phyloP scores from a whole-genome alignment of 2,329 filamentous ascomycete species.

The Orbilia javanica region DNA sequence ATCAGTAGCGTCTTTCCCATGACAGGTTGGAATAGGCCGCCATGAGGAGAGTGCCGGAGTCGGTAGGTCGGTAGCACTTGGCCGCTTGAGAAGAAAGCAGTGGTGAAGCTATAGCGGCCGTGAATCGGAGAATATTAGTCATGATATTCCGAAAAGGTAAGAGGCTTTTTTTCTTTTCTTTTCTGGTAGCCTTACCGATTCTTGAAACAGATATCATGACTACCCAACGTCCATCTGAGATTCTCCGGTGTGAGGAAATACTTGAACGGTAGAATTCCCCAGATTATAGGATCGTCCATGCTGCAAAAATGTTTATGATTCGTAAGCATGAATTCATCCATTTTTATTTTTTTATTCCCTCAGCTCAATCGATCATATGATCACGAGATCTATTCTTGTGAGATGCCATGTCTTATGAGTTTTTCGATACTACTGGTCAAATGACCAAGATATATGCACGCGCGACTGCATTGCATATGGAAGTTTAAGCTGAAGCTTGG shows the following conservation, averaged over 20 bases:
- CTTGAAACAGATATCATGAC: slow-evolving; percentile 94
- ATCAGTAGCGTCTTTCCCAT: slow-evolving; percentile 68
- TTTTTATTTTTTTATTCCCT: not conserved
- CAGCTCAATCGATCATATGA: slow-evolving; percentile 57
- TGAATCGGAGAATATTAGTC: slow-evolving; percentile 1
- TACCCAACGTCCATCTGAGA: slow-evolving; percentile 88
- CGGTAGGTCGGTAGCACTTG: slow-evolving; percentile 93
- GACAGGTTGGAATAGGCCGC: slow-evolving; percentile 90
- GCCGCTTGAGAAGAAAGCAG: slow-evolving; percentile 86
- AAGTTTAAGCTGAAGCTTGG: not conserved
- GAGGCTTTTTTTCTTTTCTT: slow-evolving; percentile 7
- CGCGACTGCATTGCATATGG: not conserved
- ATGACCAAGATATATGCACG: slow-evolving; percentile 1
- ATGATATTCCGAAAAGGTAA: not conserved
- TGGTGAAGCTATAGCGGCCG: slow-evolving; percentile 62
- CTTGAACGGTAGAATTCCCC: slow-evolving; percentile 84
- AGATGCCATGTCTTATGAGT: not conserved
- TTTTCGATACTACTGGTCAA: not conserved
- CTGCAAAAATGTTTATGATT: slow-evolving; percentile 71
- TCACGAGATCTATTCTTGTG: slow-evolving; percentile 60
- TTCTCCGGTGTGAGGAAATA: slow-evolving; percentile 80
- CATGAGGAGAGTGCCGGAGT: slow-evolving; percentile 79
- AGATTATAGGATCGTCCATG: slow-evolving; percentile 92
- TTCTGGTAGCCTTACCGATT: slow-evolving; percentile 47
- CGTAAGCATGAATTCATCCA: slow-evolving; percentile 60